phyloP scores from a whole-genome alignment of 495 filamentous ascomycete genomes.

The Hapsidospora chrysogenum region DNA sequence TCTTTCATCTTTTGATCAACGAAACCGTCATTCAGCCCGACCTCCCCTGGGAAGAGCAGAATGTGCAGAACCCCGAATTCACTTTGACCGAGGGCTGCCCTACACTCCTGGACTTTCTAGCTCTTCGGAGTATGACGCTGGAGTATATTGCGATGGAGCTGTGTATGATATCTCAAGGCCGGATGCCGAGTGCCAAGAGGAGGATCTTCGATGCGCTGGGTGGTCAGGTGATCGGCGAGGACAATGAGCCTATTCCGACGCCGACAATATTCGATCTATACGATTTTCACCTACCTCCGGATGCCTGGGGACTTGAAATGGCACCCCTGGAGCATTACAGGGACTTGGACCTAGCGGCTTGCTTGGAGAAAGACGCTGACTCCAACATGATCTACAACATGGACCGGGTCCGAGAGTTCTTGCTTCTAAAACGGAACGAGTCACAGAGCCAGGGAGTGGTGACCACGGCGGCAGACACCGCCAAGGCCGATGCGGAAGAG shows the following conservation, averaged over 20 bases:
- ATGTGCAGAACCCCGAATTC: slow-evolving; percentile 36
- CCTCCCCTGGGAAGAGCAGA: slow-evolving; percentile 51
- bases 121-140: slow-evolving; percentile 52
- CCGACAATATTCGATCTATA: slow-evolving; percentile 80
- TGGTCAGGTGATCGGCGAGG: slow-evolving; percentile 49
- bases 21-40: slow-evolving; percentile 46
- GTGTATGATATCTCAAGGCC: slow-evolving; percentile 50
- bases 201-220: slow-evolving; percentile 64
- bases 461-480: slow-evolving; percentile 37
- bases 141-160: slow-evolving; percentile 77
- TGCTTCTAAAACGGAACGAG: slow-evolving; percentile 38
- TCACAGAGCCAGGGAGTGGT: slow-evolving; percentile 29
- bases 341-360: slow-evolving; percentile 45
- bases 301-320: slow-evolving; percentile 23
- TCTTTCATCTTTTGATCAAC: slow-evolving; percentile 49
- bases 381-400: slow-evolving; percentile 37
- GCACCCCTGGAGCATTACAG: slow-evolving; percentile 39
- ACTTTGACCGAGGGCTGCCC: slow-evolving; percentile 42
- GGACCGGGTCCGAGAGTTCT: slow-evolving; percentile 45
- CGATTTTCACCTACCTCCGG: slow-evolving; percentile 69
- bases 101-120: slow-evolving; percentile 57
- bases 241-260: slow-evolving; percentile 42
- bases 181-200: slow-evolving; percentile 57
- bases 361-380: slow-evolving; percentile 32
- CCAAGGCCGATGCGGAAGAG: slow-evolving; percentile 40